Evolutionary conservation across 2,329 filamentous ascomycete species (phyloP), one percentile per base, ranked within the genome.

Genomic region (Geosmithia morbida): DNA sequence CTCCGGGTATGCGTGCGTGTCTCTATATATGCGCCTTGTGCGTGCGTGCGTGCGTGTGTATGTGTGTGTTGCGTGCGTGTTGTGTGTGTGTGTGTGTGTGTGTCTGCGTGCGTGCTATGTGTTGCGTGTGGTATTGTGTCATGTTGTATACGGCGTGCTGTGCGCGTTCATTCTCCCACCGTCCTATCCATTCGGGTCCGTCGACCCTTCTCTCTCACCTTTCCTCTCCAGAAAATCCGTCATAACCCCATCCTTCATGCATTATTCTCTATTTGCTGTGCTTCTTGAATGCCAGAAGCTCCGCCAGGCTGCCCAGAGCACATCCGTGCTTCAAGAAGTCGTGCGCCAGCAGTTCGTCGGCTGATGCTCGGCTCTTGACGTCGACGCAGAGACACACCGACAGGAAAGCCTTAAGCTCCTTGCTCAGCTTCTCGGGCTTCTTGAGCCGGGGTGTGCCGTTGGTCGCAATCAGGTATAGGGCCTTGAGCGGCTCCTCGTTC

Each of bases 381-480:
- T 97, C 90, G 44, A 98, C 92, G 58, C 92, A 97, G 44, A 98
- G 74, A 66, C 92, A 98, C 52, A 96, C 89, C 22, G 86, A 92
- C 59, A 98, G 67, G 78, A 98, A 98, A 19, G 87, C 86, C 73
- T 97, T 97, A 55, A 98, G 79, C 67, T 97, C 92, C 72, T 95
- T 96, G 69, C 86, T 94, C 51, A 97, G 77, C 70, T 94, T 95
- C 69, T 98, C 90, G 1, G 92, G 90, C 69, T 96, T 95, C 84
- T 98, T 98, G 53, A 98, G 77, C 49, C 88, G 81, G 19, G 92
- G 92, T 2, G 92, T 97, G 54, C 92, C 92, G 68, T 97, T 97
- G 48, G 92, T 98, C 44, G 92, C 92, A 61, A 98, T 98, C 51
- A 98, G 77, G 64, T 95, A 98, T 44, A 98, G 76, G 7, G 92